Evolutionary conservation across 768 basidiomycete genomes (phyloP).

Genomic region (Brasilioporus rufonigricans): DNA sequence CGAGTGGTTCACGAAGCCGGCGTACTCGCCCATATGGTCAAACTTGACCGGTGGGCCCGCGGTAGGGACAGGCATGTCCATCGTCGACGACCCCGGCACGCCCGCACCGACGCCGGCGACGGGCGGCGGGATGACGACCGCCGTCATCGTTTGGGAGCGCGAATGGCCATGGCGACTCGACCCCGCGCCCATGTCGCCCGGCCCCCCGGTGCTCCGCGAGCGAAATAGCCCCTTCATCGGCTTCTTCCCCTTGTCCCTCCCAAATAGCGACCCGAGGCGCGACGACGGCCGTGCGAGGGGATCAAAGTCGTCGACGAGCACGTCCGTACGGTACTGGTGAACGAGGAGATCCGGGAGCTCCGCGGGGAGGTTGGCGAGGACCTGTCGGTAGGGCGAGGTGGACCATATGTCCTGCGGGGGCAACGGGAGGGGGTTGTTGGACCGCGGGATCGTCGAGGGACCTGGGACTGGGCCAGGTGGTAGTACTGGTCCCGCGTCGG

Average conservation of each 20-base stretch:
- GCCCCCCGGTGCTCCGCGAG: constrained; percentile 35
- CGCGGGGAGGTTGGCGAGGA: constrained; percentile 50
- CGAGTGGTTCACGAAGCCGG: constrained; percentile 65
- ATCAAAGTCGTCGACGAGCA: constrained; percentile 7
- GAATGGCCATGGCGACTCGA: constrained; percentile 12
- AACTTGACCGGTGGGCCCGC: constrained; percentile 36
- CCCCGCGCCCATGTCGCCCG: constrained; percentile 10
- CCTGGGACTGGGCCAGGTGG: background rate
- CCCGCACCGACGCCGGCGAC: background rate
- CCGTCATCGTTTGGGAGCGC: constrained; percentile 20
- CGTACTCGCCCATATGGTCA: constrained; percentile 39
- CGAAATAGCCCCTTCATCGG: constrained; percentile 45
- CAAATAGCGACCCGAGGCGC: constrained; percentile 20
- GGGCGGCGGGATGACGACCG: constrained; percentile 25
- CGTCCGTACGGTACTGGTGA: background rate
- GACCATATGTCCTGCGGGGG: constrained; percentile 64
- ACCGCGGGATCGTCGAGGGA: background rate
- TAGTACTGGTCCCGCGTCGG: background rate
- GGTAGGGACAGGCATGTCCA: constrained; percentile 16
- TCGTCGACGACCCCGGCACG: background rate
- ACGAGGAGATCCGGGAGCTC: constrained; percentile 30
- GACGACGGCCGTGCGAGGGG: constrained; percentile 22
- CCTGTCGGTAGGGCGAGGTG: constrained; percentile 51
- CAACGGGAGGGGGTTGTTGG: constrained; percentile 57
- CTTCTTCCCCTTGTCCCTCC: constrained; percentile 35